A percentile compares a stretch with the other conserved stretches of the same genome.
These are phyloP conservation scores for Trichoderma asperelloides DNA, from an alignment of 495 filamentous ascomycete species.

Conservation along the genomic window DNA sequence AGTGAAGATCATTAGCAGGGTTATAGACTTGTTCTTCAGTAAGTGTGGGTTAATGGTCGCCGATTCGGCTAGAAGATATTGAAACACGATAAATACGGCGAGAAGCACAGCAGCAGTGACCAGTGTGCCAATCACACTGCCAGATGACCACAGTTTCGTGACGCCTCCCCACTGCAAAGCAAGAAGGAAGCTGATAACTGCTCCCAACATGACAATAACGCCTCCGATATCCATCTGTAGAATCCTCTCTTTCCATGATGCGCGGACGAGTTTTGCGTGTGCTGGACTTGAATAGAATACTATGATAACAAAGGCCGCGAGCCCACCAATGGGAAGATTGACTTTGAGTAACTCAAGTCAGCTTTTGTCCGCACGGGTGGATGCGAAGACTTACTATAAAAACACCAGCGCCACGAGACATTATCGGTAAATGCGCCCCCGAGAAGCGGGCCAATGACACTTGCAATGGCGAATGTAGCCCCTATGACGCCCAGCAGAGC, in stretches of 20 bases:
- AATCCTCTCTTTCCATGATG: slow-evolving; percentile 13
- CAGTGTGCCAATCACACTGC: slow-evolving; percentile 53
- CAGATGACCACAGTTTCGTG: slow-evolving; percentile 49
- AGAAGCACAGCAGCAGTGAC: slow-evolving; percentile 49
- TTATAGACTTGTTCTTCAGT: slow-evolving; percentile 44
- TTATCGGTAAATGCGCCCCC: slow-evolving; percentile 43
- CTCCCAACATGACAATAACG: slow-evolving; percentile 49
- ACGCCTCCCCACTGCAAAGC: slow-evolving; percentile 70
- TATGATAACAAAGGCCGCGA: slow-evolving; percentile 46
- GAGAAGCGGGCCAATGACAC: slow-evolving; percentile 57
- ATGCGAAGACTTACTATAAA: no score
- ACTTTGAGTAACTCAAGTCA: no score
- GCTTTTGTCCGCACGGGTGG: no score
- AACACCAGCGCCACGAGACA: slow-evolving; percentile 65
- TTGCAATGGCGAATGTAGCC: slow-evolving; percentile 62
- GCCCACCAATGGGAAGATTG: slow-evolving; percentile 52
- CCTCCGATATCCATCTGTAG: slow-evolving; percentile 52
- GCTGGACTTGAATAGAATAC: slow-evolving; percentile 38
- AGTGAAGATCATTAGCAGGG: slow-evolving; percentile 46
- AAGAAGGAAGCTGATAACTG: slow-evolving; percentile 54
- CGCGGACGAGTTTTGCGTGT: slow-evolving; percentile 22
- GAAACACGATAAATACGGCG: no score
- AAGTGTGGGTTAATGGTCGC: slow-evolving; percentile 49
- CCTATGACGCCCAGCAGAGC: slow-evolving; percentile 56
- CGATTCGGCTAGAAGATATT: slow-evolving; percentile 35